Evolutionary conservation across 2,329 filamentous ascomycete genomes (phyloP).

Genomic region (Epichloe brachyelytri): DNA sequence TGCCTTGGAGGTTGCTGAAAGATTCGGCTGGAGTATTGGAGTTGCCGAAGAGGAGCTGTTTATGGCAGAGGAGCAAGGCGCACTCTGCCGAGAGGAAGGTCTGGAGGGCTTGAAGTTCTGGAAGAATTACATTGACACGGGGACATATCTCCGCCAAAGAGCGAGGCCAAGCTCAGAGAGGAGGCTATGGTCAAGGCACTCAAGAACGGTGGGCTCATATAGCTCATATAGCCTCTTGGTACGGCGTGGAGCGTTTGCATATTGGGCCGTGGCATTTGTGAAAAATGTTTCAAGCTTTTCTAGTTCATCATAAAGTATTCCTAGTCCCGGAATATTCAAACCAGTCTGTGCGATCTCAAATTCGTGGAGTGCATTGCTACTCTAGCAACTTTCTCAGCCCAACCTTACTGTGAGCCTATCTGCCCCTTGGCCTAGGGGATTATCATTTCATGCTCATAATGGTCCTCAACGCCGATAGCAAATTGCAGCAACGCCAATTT

Average conservation of each 20-base stretch:
- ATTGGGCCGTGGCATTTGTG: background rate
- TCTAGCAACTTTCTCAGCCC: background rate
- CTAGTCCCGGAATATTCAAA: no score
- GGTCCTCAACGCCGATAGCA: background rate
- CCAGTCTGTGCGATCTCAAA: no score
- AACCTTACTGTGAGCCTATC: background rate
- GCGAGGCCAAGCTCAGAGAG: slow-evolving; percentile 18
- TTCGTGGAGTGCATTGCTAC: no score
- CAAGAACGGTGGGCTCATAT: slow-evolving; percentile 28
- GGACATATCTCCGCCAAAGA: slow-evolving; percentile 19
- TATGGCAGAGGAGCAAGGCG: slow-evolving; percentile 88
- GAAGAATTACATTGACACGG: slow-evolving; percentile 58
- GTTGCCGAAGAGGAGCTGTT: slow-evolving; percentile 91
- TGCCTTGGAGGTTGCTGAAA: slow-evolving; percentile 75
- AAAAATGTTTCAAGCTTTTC: no score
- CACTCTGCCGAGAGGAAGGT: slow-evolving; percentile 79
- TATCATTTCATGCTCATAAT: background rate
- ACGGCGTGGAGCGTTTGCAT: background rate
- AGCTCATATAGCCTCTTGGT: background rate
- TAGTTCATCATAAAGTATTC: no score
- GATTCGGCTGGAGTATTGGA: slow-evolving; percentile 93
- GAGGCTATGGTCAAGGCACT: slow-evolving; percentile 32
- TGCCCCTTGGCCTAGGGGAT: background rate
- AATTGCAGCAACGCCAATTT: background rate
- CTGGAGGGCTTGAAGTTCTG: slow-evolving; percentile 88